Evolutionary conservation across 306 rosid species (phyloP), one percentile per base, ranked within the genome.

Genomic region (Inga leiocalycina): DNA sequence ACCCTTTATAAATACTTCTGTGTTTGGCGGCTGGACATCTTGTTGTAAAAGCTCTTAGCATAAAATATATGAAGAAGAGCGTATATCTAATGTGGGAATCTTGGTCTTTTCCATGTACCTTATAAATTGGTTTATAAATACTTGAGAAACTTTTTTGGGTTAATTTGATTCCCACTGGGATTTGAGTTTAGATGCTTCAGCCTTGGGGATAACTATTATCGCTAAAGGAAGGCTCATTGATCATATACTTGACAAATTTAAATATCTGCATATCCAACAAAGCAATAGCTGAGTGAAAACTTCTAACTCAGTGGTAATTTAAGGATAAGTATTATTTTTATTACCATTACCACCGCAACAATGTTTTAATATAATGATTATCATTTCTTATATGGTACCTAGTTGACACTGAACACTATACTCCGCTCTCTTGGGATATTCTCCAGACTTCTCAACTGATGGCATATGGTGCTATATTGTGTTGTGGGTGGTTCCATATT

Each of bases 401-500:
- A 74, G 45, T 54, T 83, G 82, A 80, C 16, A 22, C 69, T 81
- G 46, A 81, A 80, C 79, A 6, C 16, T 71, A 11, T 44, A 35
- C 39, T 81, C 32, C 76, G 34, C 51, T 74, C 8, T 13, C 75
- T 4, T 71, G 41, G 39, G 59, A 22, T 73, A 77, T 83, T 77
- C 43, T 80, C 37, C 62, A 91, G 98, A 92, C 77, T 71, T 90
- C 73, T 90, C 97, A 30, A 93, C 97, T 32, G 97, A 89, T 87
- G 94, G 98, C 27, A 79, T 86, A 79, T 93, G 98, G 98, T 93
- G 94, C 88, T 93, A 89, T 86, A n/a, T 92, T 59, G 88, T 93
- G 62, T 80, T 93, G 68, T 92, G 93, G 98, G 90, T 90, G 5
- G 81, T 86, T 84, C 93, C 94, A 69, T 84, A 78, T 80, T 76